Evolutionary conservation across 257 asterid species (phyloP), one percentile per base, ranked within the genome.

Genomic region (Ocimum tenuiflorum): DNA sequence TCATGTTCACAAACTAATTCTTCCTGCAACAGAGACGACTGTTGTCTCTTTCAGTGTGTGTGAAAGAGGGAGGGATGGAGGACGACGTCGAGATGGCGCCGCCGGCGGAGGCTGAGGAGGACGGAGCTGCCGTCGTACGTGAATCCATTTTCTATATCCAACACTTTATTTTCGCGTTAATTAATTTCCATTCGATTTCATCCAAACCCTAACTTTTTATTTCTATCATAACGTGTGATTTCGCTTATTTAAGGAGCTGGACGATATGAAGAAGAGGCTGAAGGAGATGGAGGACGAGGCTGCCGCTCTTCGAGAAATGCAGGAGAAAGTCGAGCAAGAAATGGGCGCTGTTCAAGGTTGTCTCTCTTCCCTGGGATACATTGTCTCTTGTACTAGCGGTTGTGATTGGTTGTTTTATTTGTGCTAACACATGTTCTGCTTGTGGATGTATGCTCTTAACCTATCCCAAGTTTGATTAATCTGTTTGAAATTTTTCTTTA

Each of bases 261-360:
- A 80, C 67, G 94, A 79, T 68, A 83, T 88, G 89, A 88, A 85
- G 81, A 85, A 85, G 83, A 80, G 96, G 56, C 64, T 88, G 73
- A 88, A 88, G 81, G 96, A 88, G 73, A 88, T 85, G 89, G 94
- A 85, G 77, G 94, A 85, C 10, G 96, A 88, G 68, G 85, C 94
- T 46, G 82, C 94, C 7, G 89, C 94, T 63, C 94, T 88, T 50
- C 94, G 88, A 29, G 91, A 88, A 77, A 83, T 88, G 94, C 94
- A 85, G 82, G 84, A 89, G 46, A 88, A 88, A 70, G 88, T 79
- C 36, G 86, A 85, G 81, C 87, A 83, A 67, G 96, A 88, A 60
- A 88, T 88, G 88, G 81, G 87, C 24, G 66, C 85, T 63, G 83
- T 62, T 65, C 94, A 85, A 85, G 96, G 96, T 87, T 73, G 12